A percentile compares a stretch with the other conserved stretches of the same genome.
Conservation (phyloP, 345 rosid species). For the Laguncularia racemosa region DNA sequence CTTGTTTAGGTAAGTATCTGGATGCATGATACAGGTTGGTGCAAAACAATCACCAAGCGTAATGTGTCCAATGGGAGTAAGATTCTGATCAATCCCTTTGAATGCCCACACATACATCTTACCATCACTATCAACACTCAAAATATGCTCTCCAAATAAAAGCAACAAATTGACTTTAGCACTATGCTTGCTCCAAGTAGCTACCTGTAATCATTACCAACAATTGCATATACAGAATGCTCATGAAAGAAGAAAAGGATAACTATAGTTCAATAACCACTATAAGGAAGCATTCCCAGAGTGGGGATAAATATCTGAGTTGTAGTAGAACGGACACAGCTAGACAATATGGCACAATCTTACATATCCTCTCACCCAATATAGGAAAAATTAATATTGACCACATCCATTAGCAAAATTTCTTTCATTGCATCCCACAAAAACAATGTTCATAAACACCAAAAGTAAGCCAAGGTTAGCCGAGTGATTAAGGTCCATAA, state of each 20-base stretch:
- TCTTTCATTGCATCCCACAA: no score
- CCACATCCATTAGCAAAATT: no score
- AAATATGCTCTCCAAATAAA: slow-evolving; percentile 74
- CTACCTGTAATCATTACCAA: slow-evolving; percentile 38
- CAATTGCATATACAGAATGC: slow-evolving; percentile 1
- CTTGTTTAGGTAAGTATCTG: slow-evolving; percentile 92
- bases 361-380: no score
- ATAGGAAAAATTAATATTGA: no score
- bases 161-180: slow-evolving; percentile 69
- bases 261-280: no score
- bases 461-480: no score
- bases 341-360: no score
- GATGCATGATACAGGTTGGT: slow-evolving; percentile 81
- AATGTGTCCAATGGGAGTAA: slow-evolving; percentile 57
- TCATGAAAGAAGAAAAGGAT: neutral
- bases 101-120: slow-evolving; percentile 72
- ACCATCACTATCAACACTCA: slow-evolving; percentile 73
- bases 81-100: slow-evolving; percentile 58
- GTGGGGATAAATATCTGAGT: no score
- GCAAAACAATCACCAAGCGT: slow-evolving; percentile 44
- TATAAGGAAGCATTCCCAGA: no score
- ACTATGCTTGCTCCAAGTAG: slow-evolving; percentile 74
- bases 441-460: no score
- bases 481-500: no score
- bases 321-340: no score